These are phyloP conservation scores for Phytophthora idaei DNA, from an alignment of 352 stramenopile genomes.

Conservation along the genomic window DNA sequence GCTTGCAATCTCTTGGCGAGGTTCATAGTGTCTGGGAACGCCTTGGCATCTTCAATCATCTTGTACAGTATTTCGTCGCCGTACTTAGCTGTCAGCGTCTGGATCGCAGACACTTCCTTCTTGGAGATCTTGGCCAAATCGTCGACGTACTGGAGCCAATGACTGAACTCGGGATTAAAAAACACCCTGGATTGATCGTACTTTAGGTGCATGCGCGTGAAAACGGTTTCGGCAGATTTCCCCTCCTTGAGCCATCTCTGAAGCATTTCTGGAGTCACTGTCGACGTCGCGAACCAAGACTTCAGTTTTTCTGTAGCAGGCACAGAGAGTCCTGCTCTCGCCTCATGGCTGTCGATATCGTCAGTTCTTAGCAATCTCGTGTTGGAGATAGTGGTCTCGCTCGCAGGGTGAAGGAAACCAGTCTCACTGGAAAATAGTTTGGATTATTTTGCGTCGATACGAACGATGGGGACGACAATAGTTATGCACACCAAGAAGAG, in stretches of 20 bases:
- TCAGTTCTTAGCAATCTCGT: not conserved
- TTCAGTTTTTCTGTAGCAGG: not conserved
- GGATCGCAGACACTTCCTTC: not conserved
- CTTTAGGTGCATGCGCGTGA: slow-evolving; percentile 4
- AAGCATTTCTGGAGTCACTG: not conserved
- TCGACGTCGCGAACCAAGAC: not conserved
- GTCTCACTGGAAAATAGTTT: too few species aligned
- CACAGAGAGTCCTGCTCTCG: not conserved
- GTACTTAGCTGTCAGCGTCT: not conserved
- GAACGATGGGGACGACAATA: too few species aligned
- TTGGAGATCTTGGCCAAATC: not conserved
- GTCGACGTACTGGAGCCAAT: slow-evolving; percentile 1
- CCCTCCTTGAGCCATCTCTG: not conserved
- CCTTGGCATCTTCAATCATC: not conserved
- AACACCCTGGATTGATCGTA: not conserved
- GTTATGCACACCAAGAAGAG: too few species aligned
- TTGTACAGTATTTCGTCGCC: not conserved
- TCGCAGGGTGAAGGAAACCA: too few species aligned
- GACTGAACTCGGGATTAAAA: not conserved
- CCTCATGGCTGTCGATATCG: not conserved
- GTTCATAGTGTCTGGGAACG: not conserved
- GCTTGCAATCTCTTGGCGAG: slow-evolving; percentile 1
- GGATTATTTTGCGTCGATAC: too few species aligned
- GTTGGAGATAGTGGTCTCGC: not conserved
- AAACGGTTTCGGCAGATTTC: slow-evolving; percentile 1